Evolutionary conservation across 768 basidiomycete genomes (phyloP).

Genomic region (Serendipita sp.): DNA sequence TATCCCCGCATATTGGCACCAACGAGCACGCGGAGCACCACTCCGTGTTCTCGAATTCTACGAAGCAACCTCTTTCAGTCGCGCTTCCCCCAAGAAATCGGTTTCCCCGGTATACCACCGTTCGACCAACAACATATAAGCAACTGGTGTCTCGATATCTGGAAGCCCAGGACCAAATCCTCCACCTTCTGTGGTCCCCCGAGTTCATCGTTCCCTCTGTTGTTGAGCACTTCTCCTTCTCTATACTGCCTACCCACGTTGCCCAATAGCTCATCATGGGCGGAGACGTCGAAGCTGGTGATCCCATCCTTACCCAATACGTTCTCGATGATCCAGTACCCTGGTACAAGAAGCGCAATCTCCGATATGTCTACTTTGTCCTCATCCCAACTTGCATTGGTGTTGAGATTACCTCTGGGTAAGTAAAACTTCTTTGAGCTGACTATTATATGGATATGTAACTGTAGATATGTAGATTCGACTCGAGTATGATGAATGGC

Average conservation of each 20-base stretch:
- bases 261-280: not conserved
- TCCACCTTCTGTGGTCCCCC: too few relatives aligned
- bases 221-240: not conserved
- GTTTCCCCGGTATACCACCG: too few relatives aligned
- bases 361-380: slow-evolving; percentile 38
- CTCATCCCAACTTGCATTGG: slow-evolving; percentile 46
- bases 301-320: slow-evolving; percentile 15
- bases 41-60: too few relatives aligned
- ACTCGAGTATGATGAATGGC: slow-evolving; percentile 48
- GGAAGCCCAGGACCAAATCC: too few relatives aligned
- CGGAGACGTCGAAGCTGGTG: slow-evolving; percentile 4
- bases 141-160: too few relatives aligned
- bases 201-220: not conserved
- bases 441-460: not conserved
- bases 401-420: slow-evolving; percentile 49
- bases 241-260: slow-evolving; percentile 13
- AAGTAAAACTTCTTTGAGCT: slow-evolving; percentile 14
- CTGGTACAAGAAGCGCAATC: slow-evolving; percentile 49
- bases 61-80: too few relatives aligned
- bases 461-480: slow-evolving; percentile 25
- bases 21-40: too few relatives aligned
- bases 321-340: slow-evolving; percentile 35
- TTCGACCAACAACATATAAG: too few relatives aligned
- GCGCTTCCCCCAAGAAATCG: too few relatives aligned
- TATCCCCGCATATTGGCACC: too few relatives aligned